These are phyloP conservation scores for Pseudogymnoascus sp. DNA, from an alignment of 2,329 filamentous ascomycete species.

Conservation along the genomic window DNA sequence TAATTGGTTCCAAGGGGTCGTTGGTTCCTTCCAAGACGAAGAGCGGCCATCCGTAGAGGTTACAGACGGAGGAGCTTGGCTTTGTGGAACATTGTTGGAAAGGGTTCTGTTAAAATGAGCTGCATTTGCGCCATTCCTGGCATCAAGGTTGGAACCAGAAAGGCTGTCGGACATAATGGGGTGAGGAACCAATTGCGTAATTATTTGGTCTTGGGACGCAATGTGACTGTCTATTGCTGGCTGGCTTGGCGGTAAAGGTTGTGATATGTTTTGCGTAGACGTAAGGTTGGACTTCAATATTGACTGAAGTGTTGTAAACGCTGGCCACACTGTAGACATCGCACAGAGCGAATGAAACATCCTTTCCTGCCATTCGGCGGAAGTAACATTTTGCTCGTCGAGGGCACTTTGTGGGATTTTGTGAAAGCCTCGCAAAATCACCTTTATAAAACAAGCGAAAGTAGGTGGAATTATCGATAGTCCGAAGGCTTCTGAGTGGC, in stretches of 20 bases:
- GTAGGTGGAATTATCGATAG: conserved; percentile 35
- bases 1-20: neutral
- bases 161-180: neutral
- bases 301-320: conserved; percentile 22
- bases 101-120: neutral
- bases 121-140: neutral
- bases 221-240: neutral
- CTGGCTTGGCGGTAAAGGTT: neutral
- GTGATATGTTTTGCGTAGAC: conserved; percentile 10
- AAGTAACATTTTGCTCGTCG: conserved; percentile 24
- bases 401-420: conserved; percentile 25
- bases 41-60: neutral
- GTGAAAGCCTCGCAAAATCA: conserved; percentile 27
- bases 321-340: conserved; percentile 26
- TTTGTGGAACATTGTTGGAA: neutral
- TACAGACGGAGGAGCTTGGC: neutral
- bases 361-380: conserved; percentile 27
- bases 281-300: conserved; percentile 12
- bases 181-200: neutral
- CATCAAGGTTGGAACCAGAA: neutral
- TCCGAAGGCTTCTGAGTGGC: conserved; percentile 35
- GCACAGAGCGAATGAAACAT: conserved; percentile 24
- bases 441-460: conserved; percentile 34
- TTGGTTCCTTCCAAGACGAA: neutral
- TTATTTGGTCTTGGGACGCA: neutral